A percentile compares a stretch with the other conserved stretches of the same genome.
phyloP scores from a whole-genome alignment of 1,284 basidiomycete species.

The Leucoagaricus sp. region DNA sequence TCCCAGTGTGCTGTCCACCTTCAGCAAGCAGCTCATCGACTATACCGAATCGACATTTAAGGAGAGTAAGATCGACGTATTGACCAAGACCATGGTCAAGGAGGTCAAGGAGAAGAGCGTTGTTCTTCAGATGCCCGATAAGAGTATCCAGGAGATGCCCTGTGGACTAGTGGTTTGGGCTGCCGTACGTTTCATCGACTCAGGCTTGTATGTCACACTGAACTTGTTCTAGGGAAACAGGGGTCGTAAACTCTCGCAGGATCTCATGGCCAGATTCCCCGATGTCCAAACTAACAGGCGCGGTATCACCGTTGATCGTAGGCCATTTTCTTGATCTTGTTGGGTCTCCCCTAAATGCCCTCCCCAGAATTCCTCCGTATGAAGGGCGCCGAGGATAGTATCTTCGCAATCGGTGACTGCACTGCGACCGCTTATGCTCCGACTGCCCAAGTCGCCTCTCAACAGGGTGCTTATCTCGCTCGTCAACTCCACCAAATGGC shows the following conservation, averaged over 20 bases:
- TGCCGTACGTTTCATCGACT: slow-evolving; percentile 44
- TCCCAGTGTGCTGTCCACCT: slow-evolving; percentile 93
- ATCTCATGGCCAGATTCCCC: slow-evolving; percentile 85
- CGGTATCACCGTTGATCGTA: slow-evolving; percentile 86
- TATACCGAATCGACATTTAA: slow-evolving; percentile 98
- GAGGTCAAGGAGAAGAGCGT: slow-evolving; percentile 86
- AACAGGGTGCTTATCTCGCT: slow-evolving; percentile 93
- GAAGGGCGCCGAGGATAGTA: slow-evolving; percentile 64
- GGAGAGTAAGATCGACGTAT: slow-evolving; percentile 93
- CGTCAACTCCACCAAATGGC: slow-evolving; percentile 81
- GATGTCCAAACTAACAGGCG: slow-evolving; percentile 83
- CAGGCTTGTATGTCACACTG: background rate
- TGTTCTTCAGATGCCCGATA: slow-evolving; percentile 86
- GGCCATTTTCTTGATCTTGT: slow-evolving; percentile 15
- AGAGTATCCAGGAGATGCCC: slow-evolving; percentile 81
- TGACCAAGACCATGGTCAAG: slow-evolving; percentile 96
- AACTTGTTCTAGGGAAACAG: slow-evolving; percentile 71
- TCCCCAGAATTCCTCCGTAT: slow-evolving; percentile 61
- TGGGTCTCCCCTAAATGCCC: background rate
- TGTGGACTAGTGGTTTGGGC: slow-evolving; percentile 94
- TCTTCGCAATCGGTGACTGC: slow-evolving; percentile 92
- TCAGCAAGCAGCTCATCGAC: slow-evolving; percentile 93
- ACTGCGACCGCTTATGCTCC: slow-evolving; percentile 92
- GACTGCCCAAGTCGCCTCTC: slow-evolving; percentile 92
- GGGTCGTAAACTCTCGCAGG: slow-evolving; percentile 77